A percentile compares a stretch with the other conserved stretches of the same genome.
These are phyloP conservation scores for Vachellia pachyceras DNA, from an alignment of 306 rosid genomes.

Conservation along the genomic window DNA sequence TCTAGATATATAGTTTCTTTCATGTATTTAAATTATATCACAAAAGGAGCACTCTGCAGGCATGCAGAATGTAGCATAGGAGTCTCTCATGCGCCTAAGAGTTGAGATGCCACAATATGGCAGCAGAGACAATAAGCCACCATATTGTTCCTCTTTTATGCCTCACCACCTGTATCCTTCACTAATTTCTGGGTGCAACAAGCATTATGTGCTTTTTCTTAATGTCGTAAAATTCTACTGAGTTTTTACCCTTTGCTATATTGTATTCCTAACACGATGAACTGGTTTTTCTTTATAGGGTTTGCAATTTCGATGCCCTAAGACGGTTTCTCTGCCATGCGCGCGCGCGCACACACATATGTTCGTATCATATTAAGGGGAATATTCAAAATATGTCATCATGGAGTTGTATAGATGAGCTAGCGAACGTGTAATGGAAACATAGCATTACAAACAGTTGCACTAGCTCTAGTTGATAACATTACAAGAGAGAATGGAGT, in stretches of 20 bases:
- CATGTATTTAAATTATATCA: constrained; percentile 19
- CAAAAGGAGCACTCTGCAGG: constrained; percentile 3
- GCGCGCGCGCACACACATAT: neutral
- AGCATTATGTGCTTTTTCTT: neutral
- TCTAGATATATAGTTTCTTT: constrained; percentile 26
- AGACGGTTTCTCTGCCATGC: neutral
- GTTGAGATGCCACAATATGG: constrained; percentile 1
- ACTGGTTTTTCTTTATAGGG: neutral
- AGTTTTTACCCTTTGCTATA: neutral
- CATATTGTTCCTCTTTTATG: neutral
- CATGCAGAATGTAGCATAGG: neutral
- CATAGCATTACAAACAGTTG: neutral
- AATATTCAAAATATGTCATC: neutral
- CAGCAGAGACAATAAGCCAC: constrained; percentile 14
- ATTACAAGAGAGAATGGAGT: no score
- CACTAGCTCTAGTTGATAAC: no score
- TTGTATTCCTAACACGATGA: neutral
- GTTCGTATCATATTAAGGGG: neutral
- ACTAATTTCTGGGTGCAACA: neutral
- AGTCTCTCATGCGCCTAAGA: constrained; percentile 28
- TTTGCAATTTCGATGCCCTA: neutral
- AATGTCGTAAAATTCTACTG: neutral
- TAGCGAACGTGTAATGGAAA: neutral
- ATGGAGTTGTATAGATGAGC: neutral
- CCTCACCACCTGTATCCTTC: neutral